A percentile compares a stretch with the other conserved stretches of the same genome.
Conservation (phyloP, 1,284 basidiomycete genomes). For the Puccinia brachypodii region DNA sequence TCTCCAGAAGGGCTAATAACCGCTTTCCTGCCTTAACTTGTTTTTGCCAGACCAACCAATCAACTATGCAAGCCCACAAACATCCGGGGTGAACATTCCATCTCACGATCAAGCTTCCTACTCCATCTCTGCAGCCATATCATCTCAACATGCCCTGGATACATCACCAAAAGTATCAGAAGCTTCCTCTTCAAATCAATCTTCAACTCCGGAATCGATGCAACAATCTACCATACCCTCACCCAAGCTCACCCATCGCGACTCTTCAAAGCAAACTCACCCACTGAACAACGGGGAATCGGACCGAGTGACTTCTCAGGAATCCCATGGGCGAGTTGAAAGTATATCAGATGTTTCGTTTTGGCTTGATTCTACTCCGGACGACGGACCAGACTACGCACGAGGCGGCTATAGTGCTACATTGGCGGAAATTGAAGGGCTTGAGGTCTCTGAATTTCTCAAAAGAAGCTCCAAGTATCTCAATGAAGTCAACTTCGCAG, state of each 20-base stretch:
- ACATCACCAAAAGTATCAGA: not conserved
- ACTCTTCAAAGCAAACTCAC: not conserved
- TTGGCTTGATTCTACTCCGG: not conserved
- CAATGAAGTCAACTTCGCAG: constrained; percentile 23
- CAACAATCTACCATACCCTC: not conserved
- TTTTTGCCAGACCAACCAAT: not conserved
- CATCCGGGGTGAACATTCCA: not conserved
- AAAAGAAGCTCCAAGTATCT: constrained; percentile 38
- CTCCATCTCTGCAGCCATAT: not conserved
- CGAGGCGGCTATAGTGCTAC: not conserved
- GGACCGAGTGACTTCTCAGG: not conserved
- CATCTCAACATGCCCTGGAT: not conserved
- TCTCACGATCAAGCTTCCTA: not conserved
- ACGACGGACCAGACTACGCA: not conserved
- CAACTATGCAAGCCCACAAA: too few species aligned
- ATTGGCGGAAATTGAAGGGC: constrained; percentile 18
- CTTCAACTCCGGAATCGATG: not conserved
- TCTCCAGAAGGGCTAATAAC: not conserved
- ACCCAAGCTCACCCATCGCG: not conserved
- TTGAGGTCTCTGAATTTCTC: constrained; percentile 36
- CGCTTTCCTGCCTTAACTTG: not conserved
- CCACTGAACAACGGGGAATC: not conserved
- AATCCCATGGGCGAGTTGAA: not conserved
- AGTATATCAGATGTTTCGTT: not conserved
- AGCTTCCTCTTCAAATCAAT: not conserved